Evolutionary conservation across 306 rosid genomes (phyloP).

Genomic region (Gillenia trifoliata): DNA sequence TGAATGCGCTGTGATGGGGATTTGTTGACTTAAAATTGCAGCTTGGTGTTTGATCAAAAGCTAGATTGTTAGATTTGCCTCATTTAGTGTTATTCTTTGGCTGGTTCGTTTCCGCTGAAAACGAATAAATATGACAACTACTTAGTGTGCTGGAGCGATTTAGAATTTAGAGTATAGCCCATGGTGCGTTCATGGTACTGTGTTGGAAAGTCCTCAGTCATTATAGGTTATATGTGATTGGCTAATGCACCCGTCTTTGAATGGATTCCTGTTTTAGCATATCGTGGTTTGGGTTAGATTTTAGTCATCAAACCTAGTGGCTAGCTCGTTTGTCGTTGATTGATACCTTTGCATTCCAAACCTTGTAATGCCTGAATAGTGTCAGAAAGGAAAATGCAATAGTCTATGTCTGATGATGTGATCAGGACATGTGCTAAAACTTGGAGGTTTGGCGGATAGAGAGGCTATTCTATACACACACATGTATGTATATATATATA

Average conservation of each 20-base stretch:
- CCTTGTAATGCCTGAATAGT: not conserved
- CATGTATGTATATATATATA: not conserved
- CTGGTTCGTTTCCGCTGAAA: too few relatives aligned
- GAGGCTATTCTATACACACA: not conserved
- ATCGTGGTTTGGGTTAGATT: not conserved
- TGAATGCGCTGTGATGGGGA: not conserved
- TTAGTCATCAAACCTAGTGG: not conserved
- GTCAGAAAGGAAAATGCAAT: not conserved
- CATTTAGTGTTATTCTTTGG: not conserved
- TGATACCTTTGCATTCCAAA: not conserved
- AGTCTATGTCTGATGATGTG: not conserved
- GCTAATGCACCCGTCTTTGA: not conserved
- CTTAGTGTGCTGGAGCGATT: not conserved
- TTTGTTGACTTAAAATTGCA: not conserved
- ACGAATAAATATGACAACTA: too few relatives aligned
- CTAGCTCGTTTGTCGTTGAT: not conserved
- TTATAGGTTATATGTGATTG: not conserved
- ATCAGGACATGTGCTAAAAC: not conserved
- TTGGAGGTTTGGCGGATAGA: not conserved
- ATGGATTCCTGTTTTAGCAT: not conserved
- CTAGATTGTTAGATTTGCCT: not conserved
- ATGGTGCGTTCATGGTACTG: not conserved
- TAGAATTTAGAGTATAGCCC: not conserved
- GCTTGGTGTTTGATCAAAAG: slow-evolving; percentile 1
- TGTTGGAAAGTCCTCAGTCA: not conserved